Base-by-base conservation (phyloP, 371 early-diverging fungal species). In the Apophysomyces elegans region DNA sequence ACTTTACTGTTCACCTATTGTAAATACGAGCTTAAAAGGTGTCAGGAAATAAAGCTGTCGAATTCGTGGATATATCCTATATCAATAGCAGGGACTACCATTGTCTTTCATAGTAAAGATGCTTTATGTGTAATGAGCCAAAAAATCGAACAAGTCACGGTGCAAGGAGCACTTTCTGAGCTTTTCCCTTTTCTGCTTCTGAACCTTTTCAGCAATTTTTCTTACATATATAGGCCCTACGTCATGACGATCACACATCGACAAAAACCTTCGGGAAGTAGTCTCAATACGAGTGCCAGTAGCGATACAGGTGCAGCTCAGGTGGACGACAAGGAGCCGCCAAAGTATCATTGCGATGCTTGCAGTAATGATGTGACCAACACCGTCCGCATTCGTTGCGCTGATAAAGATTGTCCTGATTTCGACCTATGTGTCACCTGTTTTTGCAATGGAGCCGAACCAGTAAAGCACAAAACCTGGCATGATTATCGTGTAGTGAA, bases 361-460 rank as follows among this genome's bases (percentile, higher is more conserved):
- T 99, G 99, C 84, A 88, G 89, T 63, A 90, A 89, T 62, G 94
- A 95, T 76, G 90, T 97, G 59, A 92, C 93, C 37, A 90, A 94
- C 64, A 88, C 94, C 1, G 93, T 95, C 37, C 91, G 95, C 62
- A 90, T 98, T 64, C 88, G 91, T 45, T 99, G 99, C 71, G 93
- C 88, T 39, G 80, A 83, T 68, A 70, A 72, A 56, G 89, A 87
- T 54, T 99, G 99, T 76, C 78, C 88, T 62, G 96, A 96, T 72
- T 92, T 96, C 73, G 98, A 99, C 81, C 84, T 98, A 35, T 99
- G 99, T 78, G 92, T 98, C 35, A 85, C 88, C 18, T 99, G 99
- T 73, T 98, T 99, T 74, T 86, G 91, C 54, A 76, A 84, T 41
- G 97, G 97, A 8, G 84, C 83, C 39, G 98, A 99, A 79, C 83